A percentile compares a stretch with the other conserved stretches of the same genome.
These are phyloP conservation scores for Cadophora malorum DNA, from an alignment of 2,329 filamentous ascomycete species.

Conservation along the genomic window DNA sequence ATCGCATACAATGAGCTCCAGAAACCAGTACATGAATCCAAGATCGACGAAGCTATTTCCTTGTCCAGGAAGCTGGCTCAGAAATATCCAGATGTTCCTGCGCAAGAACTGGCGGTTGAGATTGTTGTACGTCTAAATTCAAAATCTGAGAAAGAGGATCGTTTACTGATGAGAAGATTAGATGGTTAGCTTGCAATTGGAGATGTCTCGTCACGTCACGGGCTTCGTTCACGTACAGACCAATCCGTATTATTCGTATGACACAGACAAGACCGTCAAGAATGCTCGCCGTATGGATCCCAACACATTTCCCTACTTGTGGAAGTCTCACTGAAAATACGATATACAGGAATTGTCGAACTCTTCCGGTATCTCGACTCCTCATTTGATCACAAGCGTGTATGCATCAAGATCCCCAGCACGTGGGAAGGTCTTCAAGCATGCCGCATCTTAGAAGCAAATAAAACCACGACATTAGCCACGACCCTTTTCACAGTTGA, in stretches of 20 bases:
- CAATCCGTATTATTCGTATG: conserved; percentile 62
- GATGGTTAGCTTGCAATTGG: conserved; percentile 62
- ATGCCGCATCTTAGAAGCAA: conserved; percentile 58
- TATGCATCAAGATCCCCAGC: conserved; percentile 68
- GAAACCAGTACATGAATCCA: conserved; percentile 48
- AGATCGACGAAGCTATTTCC: conserved; percentile 48
- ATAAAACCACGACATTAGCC: conserved; percentile 63
- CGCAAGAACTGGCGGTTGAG: conserved; percentile 60
- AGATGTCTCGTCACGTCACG: conserved; percentile 56
- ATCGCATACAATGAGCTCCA: conserved; percentile 57
- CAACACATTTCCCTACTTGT: neutral
- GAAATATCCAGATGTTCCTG: conserved; percentile 46
- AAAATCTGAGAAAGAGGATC: neutral
- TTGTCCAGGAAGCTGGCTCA: conserved; percentile 45
- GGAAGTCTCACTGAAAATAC: neutral
- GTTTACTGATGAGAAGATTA: conserved; percentile 36
- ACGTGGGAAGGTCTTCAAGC: conserved; percentile 70
- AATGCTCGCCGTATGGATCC: conserved; percentile 55
- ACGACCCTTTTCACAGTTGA: conserved; percentile 68
- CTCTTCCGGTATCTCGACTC: conserved; percentile 54
- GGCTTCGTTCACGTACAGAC: conserved; percentile 65
- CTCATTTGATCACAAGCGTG: conserved; percentile 51
- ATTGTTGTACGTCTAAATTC: conserved; percentile 52
- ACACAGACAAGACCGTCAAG: conserved; percentile 53
- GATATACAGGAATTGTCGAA: conserved; percentile 54